A percentile compares a stretch with the other conserved stretches of the same genome.
phyloP scores from a whole-genome alignment of 345 rosid species.

The Angophora floribunda region DNA sequence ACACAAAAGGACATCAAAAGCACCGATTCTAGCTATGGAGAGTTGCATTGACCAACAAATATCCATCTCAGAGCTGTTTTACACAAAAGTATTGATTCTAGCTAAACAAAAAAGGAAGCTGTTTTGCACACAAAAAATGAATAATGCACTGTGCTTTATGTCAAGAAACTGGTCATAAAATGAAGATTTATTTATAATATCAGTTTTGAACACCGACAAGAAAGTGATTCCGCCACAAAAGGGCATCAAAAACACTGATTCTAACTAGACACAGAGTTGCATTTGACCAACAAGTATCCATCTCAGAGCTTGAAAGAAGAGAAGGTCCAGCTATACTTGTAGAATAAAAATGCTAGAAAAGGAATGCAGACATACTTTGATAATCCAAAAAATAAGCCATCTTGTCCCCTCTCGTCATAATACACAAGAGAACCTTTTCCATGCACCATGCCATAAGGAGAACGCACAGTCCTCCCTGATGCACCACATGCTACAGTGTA shows the following conservation, averaged over 20 bases:
- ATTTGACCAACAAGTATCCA: neutral
- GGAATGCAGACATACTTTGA: conserved; percentile 46
- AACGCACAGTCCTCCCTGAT: conserved; percentile 81
- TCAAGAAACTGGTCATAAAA: neutral
- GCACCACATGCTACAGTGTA: neutral
- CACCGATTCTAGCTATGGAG: neutral
- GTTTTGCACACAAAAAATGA: neutral
- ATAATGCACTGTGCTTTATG: neutral
- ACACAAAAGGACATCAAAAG: neutral
- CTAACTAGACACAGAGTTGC: neutral
- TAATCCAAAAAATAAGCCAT: conserved; percentile 69
- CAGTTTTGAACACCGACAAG: neutral
- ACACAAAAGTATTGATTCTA: neutral
- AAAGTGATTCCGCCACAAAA: neutral
- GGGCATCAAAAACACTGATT: neutral
- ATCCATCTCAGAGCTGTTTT: neutral
- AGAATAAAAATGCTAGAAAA: neutral
- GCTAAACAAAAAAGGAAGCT: neutral
- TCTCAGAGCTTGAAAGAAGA: neutral
- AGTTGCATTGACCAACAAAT: neutral
- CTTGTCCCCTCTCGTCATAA: conserved; percentile 85
- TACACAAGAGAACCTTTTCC: conserved; percentile 85
- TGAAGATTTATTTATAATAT: neutral
- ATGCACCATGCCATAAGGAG: conserved; percentile 89
- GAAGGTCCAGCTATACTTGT: neutral